These are phyloP conservation scores for Vigna mungo DNA, from an alignment of 306 rosid species.

Conservation along the genomic window DNA sequence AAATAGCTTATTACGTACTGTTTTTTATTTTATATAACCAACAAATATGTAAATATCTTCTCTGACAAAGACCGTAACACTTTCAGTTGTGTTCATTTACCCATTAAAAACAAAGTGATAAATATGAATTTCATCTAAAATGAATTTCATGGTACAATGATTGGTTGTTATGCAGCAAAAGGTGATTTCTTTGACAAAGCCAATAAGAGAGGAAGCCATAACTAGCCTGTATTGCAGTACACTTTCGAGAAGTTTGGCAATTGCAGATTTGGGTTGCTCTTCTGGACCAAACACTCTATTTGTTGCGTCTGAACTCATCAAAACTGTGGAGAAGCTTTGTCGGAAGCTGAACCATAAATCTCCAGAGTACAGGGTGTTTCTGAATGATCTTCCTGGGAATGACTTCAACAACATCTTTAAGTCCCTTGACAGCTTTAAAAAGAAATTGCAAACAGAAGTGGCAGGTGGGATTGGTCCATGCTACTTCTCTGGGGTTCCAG, in stretches of 20 bases:
- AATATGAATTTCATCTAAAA: too few species aligned
- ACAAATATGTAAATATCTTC: too few species aligned
- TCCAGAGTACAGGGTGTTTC: constrained; percentile 50
- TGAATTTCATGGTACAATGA: too few species aligned
- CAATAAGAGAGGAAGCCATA: constrained; percentile 54
- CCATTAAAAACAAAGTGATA: too few species aligned
- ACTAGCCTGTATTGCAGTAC: constrained; percentile 23
- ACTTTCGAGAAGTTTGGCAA: constrained; percentile 40
- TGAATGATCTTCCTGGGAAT: constrained; percentile 55
- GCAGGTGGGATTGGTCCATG: constrained; percentile 43
- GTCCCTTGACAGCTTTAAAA: constrained; percentile 50
- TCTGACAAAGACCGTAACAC: too few species aligned
- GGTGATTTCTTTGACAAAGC: constrained; percentile 49
- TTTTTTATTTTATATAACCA: too few species aligned
- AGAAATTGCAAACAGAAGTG: constrained; percentile 32
- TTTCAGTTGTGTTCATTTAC: too few species aligned
- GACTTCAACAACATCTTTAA: constrained; percentile 64
- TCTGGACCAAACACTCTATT: constrained; percentile 65
- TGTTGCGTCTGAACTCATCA: constrained; percentile 46
- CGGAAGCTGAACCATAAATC: constrained; percentile 31
- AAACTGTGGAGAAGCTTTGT: constrained; percentile 47
- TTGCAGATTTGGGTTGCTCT: constrained; percentile 73
- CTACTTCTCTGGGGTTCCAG: constrained; percentile 57
- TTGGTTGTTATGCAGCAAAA: constrained; percentile 42
- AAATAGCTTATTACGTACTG: too few species aligned